Base-by-base conservation (phyloP, 352 stramenopile genomes). In the Phytopythium litorale region DNA sequence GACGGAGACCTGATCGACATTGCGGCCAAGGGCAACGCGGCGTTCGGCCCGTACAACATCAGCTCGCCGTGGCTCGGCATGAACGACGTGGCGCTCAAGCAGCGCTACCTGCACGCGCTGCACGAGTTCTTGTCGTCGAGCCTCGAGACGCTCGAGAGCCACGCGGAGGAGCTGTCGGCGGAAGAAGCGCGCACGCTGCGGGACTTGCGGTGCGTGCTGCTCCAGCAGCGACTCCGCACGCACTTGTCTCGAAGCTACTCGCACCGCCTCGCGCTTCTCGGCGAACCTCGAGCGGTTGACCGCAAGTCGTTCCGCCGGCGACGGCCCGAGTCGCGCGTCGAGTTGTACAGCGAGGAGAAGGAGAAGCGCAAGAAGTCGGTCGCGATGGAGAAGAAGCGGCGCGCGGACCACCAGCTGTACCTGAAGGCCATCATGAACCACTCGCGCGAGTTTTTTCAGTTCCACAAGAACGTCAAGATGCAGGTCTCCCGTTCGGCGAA, bases 361-460 rank as follows among this genome's bases (percentile, higher is more conserved):
- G 82, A 91, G 50, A 91, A 91, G 55, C 81, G 83, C 53, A 92
- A 91, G 58, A 89, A 89, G 58, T 89, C 81, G 1, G 78, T 95
- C 12, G 81, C 84, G n/a, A 76, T 88, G 40, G 84, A 93, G 61
- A 94, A 94, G 69, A 81, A 92, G 54, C 83, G 84, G 8, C 83
- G 84, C 12, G 80, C 82, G 7, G 75, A 89, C 40, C 85, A 91
- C 33, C 85, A 93, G 60, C 69, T 81, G 51, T 96, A 94, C 62
- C 65, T 96, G 40, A 90, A 89, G 57, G 81, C 84, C 0, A 78
- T 96, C 6, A 56, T 94, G 40, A 91, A 91, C 61, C 87, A 96
- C 64, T 89, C 85, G 54, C 79, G 87, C 18, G 85, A 94, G 60
- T 96, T 96, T 45, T 91, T 91, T 33, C 71, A 77, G n/a, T 94